Conservation (phyloP, 495 filamentous ascomycete species). For the Podospora pseudopauciseta region DNA sequence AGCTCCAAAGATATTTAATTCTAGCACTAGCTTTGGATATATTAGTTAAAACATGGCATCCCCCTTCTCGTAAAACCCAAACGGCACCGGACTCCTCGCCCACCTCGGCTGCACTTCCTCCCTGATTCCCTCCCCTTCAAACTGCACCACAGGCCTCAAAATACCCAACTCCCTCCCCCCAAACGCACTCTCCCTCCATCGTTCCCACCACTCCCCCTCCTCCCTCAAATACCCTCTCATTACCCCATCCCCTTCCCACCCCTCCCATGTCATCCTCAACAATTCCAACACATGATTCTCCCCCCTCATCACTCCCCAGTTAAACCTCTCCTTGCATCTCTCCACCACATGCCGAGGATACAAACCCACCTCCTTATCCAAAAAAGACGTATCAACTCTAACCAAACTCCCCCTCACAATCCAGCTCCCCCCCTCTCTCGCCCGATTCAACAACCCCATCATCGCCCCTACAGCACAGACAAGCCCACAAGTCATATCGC, state of each 20-base stretch:
- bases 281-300: slow-evolving; percentile 26
- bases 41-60: not conserved
- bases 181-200: slow-evolving; percentile 6
- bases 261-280: slow-evolving; percentile 16
- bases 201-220: not conserved
- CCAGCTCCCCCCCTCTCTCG: slow-evolving; percentile 25
- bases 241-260: slow-evolving; percentile 14
- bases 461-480: slow-evolving; percentile 22
- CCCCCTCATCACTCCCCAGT: slow-evolving; percentile 24
- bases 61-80: not conserved
- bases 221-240: slow-evolving; percentile 1
- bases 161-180: not conserved
- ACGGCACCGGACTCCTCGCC: not conserved
- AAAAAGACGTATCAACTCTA: slow-evolving; percentile 16
- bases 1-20: no score
- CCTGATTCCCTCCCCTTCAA: not conserved
- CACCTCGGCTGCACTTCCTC: not conserved
- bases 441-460: slow-evolving; percentile 25
- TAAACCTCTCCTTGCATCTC: slow-evolving; percentile 21
- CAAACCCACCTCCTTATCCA: slow-evolving; percentile 24
- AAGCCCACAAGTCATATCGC: slow-evolving; percentile 32
- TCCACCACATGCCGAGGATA: slow-evolving; percentile 21
- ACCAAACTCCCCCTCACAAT: slow-evolving; percentile 22
- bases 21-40: no score
- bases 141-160: slow-evolving; percentile 7